These are phyloP conservation scores for Suhomyces tanzawaensis DNA, from an alignment of 805 yeast species.

Conservation along the genomic window DNA sequence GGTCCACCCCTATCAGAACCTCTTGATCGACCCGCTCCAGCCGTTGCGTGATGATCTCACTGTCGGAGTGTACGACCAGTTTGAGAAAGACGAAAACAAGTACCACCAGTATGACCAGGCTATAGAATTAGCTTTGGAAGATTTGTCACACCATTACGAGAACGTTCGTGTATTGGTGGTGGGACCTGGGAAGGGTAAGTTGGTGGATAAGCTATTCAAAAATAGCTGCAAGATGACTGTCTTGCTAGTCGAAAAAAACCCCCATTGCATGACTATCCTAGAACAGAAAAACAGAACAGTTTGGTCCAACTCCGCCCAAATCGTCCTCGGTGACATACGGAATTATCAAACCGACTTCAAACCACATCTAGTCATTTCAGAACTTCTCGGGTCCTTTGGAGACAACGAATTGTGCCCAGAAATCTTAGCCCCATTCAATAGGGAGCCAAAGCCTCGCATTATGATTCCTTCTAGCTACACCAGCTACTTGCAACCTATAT, in stretches of 20 bases:
- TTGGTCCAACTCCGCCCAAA: constrained; percentile 54
- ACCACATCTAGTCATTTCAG: constrained; percentile 69
- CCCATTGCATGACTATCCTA: constrained; percentile 53
- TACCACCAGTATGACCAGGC: constrained; percentile 70
- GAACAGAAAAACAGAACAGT: constrained; percentile 44
- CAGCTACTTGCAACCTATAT: constrained; percentile 65
- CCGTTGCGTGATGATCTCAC: constrained; percentile 63
- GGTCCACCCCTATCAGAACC: neutral
- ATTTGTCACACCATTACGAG: constrained; percentile 5
- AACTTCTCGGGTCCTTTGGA: constrained; percentile 86
- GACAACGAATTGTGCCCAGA: constrained; percentile 92
- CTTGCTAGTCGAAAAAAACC: constrained; percentile 72
- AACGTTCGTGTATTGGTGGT: constrained; percentile 49
- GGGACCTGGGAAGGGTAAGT: constrained; percentile 89
- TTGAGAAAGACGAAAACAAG: constrained; percentile 69
- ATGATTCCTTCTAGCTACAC: constrained; percentile 50
- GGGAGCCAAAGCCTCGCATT: constrained; percentile 4
- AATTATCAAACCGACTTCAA: constrained; percentile 15
- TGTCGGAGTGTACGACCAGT: constrained; percentile 59
- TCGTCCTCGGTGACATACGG: constrained; percentile 61
- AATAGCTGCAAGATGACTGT: constrained; percentile 7
- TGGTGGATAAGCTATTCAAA: constrained; percentile 46
- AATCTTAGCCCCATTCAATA: constrained; percentile 43
- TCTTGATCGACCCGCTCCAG: constrained; percentile 57
- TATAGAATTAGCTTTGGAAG: constrained; percentile 51